A percentile compares a stretch with the other conserved stretches of the same genome.
phyloP scores from a whole-genome alignment of 768 basidiomycete genomes.

The Porphyrellus cyaneotinctus region DNA sequence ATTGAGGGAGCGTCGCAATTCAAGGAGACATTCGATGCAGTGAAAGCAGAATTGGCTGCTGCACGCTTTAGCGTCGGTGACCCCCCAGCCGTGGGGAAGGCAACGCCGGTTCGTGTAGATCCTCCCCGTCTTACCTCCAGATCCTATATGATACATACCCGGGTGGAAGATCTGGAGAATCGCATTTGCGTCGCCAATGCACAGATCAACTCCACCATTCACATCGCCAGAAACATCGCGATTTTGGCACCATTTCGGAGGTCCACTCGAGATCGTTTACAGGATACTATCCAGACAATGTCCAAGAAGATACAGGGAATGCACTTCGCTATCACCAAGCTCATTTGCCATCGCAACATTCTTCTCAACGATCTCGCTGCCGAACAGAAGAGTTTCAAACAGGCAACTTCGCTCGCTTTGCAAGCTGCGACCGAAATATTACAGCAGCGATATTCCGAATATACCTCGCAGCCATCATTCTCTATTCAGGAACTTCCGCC shows the following conservation, averaged over 20 bases:
- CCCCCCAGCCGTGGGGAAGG: constrained; percentile 11
- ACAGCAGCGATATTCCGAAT: constrained; percentile 38
- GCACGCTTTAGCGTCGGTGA: constrained; percentile 35
- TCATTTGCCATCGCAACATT: constrained; percentile 72
- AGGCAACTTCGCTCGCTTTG: constrained; percentile 66
- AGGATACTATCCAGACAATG: constrained; percentile 53
- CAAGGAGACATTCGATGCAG: constrained; percentile 79
- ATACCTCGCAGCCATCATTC: constrained; percentile 32
- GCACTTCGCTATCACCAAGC: constrained; percentile 69
- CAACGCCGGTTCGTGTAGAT: constrained; percentile 23
- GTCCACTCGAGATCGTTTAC: constrained; percentile 74
- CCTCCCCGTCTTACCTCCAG: constrained; percentile 39
- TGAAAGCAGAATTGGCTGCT: constrained; percentile 79
- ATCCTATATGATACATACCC: constrained; percentile 52
- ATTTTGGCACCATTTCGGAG: constrained; percentile 86
- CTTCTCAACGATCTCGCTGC: constrained; percentile 70
- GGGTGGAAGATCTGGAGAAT: constrained; percentile 62
- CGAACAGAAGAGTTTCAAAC: constrained; percentile 63
- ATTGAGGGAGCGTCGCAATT: constrained; percentile 62
- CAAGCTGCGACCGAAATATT: constrained; percentile 68
- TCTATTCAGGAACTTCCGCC: constrained; percentile 28
- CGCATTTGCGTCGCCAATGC: constrained; percentile 50
- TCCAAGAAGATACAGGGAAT: constrained; percentile 62
- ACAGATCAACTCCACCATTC: constrained; percentile 64
- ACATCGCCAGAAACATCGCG: constrained; percentile 75